A percentile compares a stretch with the other conserved stretches of the same genome.
Evolutionary conservation across 257 asterid species (phyloP).

Genomic region (Lantana camara): DNA sequence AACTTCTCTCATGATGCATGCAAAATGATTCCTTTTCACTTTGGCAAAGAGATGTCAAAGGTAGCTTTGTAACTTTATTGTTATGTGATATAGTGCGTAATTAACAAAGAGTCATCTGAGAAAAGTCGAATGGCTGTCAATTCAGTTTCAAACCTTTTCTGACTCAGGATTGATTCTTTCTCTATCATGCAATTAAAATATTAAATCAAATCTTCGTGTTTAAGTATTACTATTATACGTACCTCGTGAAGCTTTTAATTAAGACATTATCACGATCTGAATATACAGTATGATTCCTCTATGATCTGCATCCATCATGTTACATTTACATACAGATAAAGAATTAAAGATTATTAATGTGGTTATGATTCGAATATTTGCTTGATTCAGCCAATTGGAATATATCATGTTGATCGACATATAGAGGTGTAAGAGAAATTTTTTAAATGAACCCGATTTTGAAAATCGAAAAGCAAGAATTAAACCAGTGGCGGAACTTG

Average conservation of each 20-base stretch:
- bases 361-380: background rate
- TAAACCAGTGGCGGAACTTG: too few species aligned
- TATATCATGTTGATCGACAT: too few species aligned
- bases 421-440: too few species aligned
- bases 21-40: background rate
- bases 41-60: constrained; percentile 14
- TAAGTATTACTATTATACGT: constrained; percentile 20
- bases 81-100: background rate
- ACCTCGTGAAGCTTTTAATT: too few species aligned
- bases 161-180: constrained; percentile 6
- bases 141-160: constrained; percentile 2
- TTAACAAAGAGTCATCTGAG: background rate
- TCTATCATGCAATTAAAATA: constrained; percentile 12
- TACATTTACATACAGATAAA: background rate
- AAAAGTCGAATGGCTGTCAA: background rate
- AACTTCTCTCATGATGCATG: background rate
- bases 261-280: background rate
- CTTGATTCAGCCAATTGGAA: too few species aligned
- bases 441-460: too few species aligned
- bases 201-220: constrained; percentile 31
- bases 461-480: too few species aligned
- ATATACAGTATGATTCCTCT: background rate
- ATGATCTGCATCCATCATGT: background rate
- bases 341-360: background rate
- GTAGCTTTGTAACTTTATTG: constrained; percentile 23